phyloP scores from a whole-genome alignment of 768 basidiomycete genomes.

The Cyclocybe cylindracea region DNA sequence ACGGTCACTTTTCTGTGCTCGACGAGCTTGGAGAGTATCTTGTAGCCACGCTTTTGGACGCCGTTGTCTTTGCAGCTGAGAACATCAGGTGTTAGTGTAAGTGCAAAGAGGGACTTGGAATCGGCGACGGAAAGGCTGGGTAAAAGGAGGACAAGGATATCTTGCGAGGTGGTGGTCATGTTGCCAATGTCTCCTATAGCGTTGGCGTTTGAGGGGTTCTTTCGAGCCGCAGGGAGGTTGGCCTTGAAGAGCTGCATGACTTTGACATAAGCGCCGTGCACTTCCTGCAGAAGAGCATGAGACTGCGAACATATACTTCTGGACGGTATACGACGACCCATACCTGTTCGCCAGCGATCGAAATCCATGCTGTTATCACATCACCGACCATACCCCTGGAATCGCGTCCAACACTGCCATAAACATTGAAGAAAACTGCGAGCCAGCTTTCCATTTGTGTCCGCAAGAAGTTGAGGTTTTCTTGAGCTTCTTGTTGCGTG shows the following conservation, averaged over 20 bases:
- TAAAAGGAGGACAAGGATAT: constrained; percentile 83
- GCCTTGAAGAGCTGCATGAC: constrained; percentile 71
- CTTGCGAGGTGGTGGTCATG: constrained; percentile 68
- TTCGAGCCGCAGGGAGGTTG: constrained; percentile 49
- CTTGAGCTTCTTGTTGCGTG: constrained; percentile 57
- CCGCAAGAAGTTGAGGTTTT: constrained; percentile 72
- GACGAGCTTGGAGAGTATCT: constrained; percentile 76
- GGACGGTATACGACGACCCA: constrained; percentile 10
- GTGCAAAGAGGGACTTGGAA: constrained; percentile 61
- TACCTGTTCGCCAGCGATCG: constrained; percentile 74
- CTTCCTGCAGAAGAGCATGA: constrained; percentile 46
- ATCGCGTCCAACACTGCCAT: constrained; percentile 80
- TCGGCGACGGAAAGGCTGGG: constrained; percentile 70
- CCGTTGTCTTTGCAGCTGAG: constrained; percentile 80
- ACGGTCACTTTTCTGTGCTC: constrained; percentile 58
- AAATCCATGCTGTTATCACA: constrained; percentile 84
- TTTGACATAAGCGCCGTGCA: constrained; percentile 79
- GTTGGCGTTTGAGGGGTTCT: constrained; percentile 27
- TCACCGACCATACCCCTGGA: constrained; percentile 79
- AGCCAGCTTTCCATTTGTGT: constrained; percentile 91
- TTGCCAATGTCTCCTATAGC: constrained; percentile 41
- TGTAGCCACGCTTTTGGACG: constrained; percentile 95
- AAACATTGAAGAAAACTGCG: constrained; percentile 96
- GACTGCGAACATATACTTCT: neutral
- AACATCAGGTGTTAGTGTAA: constrained; percentile 68